Percentiles rank a stretch among this genome's conserved stretches.
phyloP scores from a whole-genome alignment of 345 rosid species.

The Euphorbia pulcherrima region DNA sequence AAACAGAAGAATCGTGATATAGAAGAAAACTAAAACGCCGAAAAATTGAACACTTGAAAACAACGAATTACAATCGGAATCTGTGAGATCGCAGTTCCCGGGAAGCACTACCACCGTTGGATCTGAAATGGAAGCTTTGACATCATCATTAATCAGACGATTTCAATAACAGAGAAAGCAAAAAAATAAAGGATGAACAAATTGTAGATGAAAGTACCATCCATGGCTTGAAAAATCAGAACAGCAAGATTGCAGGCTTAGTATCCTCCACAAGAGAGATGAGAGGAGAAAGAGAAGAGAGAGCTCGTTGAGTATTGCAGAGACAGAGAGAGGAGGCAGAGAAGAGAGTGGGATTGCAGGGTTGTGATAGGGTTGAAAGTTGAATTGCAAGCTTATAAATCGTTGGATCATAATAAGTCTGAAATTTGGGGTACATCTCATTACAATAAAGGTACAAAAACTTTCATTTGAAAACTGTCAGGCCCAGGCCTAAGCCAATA shows the following conservation, averaged over 20 bases:
- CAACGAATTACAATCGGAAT: constrained; percentile 5
- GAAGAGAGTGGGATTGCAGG: constrained; percentile 29
- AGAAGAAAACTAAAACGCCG: neutral
- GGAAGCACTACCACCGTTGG: constrained; percentile 16
- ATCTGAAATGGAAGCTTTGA: constrained; percentile 20
- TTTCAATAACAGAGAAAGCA: neutral
- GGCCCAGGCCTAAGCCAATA: neutral
- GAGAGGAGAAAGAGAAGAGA: neutral
- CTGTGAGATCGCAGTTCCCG: neutral
- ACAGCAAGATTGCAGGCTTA: neutral
- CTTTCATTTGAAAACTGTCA: neutral
- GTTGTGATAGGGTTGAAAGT: constrained; percentile 24
- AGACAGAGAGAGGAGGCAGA: too few species aligned
- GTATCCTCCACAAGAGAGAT: neutral
- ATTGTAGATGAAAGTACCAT: constrained; percentile 2
- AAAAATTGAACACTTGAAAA: neutral
- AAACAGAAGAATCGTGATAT: neutral
- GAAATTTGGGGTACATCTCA: neutral
- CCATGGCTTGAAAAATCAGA: constrained; percentile 31
- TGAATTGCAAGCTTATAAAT: constrained; percentile 45
- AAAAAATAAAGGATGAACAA: neutral
- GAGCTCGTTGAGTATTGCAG: too few species aligned
- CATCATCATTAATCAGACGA: neutral
- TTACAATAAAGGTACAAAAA: constrained; percentile 28
- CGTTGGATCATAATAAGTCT: constrained; percentile 42